Conservation (phyloP, 2,329 filamentous ascomycete species). For the Amauroascus verrucosus region DNA sequence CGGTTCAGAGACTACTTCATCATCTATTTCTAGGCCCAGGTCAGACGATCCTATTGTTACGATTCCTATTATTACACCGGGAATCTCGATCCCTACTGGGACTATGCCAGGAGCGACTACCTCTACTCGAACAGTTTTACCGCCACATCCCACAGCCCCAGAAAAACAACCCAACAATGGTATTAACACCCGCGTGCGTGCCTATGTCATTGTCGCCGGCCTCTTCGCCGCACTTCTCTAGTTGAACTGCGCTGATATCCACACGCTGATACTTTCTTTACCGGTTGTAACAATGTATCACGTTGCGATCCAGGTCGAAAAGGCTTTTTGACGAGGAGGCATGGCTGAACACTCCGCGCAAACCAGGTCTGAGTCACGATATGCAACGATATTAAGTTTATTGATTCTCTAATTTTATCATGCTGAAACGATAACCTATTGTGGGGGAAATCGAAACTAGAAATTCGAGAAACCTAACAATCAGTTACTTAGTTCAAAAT, state of each 20-base stretch:
- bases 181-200: background rate
- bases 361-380: background rate
- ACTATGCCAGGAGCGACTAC: background rate
- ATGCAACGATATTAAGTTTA: background rate
- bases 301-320: background rate
- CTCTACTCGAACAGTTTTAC: background rate
- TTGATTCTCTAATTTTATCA: background rate
- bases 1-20: background rate
- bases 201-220: background rate
- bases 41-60: background rate
- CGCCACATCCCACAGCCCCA: background rate
- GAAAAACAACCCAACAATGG: background rate
- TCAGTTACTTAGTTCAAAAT: too few relatives aligned
- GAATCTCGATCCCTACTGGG: background rate
- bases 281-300: background rate
- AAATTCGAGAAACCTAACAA: background rate
- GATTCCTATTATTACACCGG: background rate
- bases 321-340: background rate
- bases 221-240: slow-evolving; percentile 9
- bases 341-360: background rate
- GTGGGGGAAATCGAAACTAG: background rate
- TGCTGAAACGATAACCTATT: background rate
- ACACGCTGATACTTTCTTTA: background rate
- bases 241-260: background rate
- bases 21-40: background rate